Percentiles rank a stretch among this genome's conserved stretches.
Conservation (phyloP, 2,329 filamentous ascomycete species). For the Myriosclerotinia duriaeana region DNA sequence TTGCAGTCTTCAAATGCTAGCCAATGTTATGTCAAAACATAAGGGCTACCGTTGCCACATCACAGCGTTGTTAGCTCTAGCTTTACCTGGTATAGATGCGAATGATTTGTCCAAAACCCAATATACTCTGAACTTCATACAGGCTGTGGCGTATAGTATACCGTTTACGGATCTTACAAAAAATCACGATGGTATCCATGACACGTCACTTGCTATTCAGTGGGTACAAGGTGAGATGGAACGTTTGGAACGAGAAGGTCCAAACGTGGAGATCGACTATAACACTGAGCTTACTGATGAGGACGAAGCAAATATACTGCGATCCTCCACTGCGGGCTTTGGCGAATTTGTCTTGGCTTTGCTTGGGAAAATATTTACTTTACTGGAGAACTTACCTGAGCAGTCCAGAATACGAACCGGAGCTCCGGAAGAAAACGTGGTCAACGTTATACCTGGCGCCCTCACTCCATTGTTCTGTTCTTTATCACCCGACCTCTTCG, state of each 20-base stretch:
- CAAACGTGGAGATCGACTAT: slow-evolving; percentile 84
- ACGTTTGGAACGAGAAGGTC: slow-evolving; percentile 84
- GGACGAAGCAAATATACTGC: slow-evolving; percentile 82
- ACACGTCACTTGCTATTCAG: slow-evolving; percentile 76
- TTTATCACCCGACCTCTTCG: slow-evolving; percentile 88
- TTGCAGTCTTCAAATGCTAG: slow-evolving; percentile 86
- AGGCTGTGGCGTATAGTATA: slow-evolving; percentile 93
- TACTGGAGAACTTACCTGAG: slow-evolving; percentile 93
- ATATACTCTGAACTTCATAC: slow-evolving; percentile 91
- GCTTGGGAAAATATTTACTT: slow-evolving; percentile 89
- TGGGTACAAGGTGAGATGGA: slow-evolving; percentile 97
- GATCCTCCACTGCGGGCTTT: slow-evolving; percentile 91
- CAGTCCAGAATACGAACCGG: slow-evolving; percentile 82
- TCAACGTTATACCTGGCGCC: slow-evolving; percentile 90
- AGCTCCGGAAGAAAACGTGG: slow-evolving; percentile 93
- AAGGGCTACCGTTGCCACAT: slow-evolving; percentile 98
- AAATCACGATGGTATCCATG: slow-evolving; percentile 65
- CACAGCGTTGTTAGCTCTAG: slow-evolving; percentile 87
- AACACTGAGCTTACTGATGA: slow-evolving; percentile 76
- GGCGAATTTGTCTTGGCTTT: slow-evolving; percentile 90
- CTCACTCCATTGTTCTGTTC: slow-evolving; percentile 88
- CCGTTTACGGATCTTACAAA: slow-evolving; percentile 81
- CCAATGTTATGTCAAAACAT: slow-evolving; percentile 84
- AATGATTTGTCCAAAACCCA: slow-evolving; percentile 97
- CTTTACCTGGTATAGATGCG: slow-evolving; percentile 92